Evolutionary conservation across 805 yeast genomes (phyloP).

Genomic region (Metschnikowia anglica): DNA sequence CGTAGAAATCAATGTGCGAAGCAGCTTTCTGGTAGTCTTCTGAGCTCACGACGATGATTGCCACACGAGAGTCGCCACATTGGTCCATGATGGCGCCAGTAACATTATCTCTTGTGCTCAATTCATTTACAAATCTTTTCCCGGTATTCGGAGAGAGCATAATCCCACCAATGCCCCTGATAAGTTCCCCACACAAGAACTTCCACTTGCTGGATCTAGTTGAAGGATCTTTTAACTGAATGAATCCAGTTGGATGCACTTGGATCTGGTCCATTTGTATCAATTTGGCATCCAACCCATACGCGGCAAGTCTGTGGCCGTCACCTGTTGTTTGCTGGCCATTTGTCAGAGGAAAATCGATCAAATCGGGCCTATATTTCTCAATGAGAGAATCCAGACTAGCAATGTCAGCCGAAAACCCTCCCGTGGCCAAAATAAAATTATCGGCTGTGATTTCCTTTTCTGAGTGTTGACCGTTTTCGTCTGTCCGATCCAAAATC

Average conservation of each 20-base stretch:
- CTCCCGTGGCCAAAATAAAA: constrained; percentile 60
- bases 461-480: constrained; percentile 9
- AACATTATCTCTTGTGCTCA: constrained; percentile 53
- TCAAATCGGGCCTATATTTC: constrained; percentile 47
- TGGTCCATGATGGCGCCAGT: constrained; percentile 39
- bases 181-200: constrained; percentile 58
- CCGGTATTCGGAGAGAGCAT: constrained; percentile 46
- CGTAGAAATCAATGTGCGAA: constrained; percentile 53
- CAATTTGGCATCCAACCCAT: constrained; percentile 46
- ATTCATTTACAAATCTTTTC: constrained; percentile 53
- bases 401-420: constrained; percentile 47
- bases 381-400: constrained; percentile 33
- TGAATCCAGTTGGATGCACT: constrained; percentile 63
- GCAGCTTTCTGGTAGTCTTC: constrained; percentile 45
- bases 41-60: constrained; percentile 38
- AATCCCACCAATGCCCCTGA: constrained; percentile 61
- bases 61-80: constrained; percentile 22
- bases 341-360: constrained; percentile 53
- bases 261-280: constrained; percentile 61
- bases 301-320: constrained; percentile 50
- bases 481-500: constrained; percentile 26
- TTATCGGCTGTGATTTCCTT: constrained; percentile 10
- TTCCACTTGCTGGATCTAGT: constrained; percentile 46
- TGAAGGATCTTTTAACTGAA: constrained; percentile 35
- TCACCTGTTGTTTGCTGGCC: constrained; percentile 59